These are phyloP conservation scores for Pyrenophora tritici-repentis DNA, from an alignment of 2,329 filamentous ascomycete species.

Conservation along the genomic window DNA sequence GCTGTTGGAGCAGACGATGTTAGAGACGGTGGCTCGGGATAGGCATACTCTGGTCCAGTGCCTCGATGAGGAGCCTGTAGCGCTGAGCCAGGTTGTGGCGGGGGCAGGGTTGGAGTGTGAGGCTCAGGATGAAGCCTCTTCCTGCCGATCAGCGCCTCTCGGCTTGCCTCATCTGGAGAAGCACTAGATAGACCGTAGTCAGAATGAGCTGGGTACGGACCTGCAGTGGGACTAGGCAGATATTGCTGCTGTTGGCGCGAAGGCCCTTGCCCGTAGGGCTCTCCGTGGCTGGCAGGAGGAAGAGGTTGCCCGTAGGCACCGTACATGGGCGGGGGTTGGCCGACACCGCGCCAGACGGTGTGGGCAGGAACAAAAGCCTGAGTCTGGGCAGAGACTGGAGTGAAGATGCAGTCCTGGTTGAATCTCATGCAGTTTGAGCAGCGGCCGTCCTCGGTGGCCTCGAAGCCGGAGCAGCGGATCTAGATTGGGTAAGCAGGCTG, in stretches of 20 bases:
- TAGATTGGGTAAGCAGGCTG: constrained; percentile 44
- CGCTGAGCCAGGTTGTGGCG: constrained; percentile 53
- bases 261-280: constrained; percentile 42
- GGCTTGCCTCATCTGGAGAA: constrained; percentile 46
- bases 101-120: constrained; percentile 57
- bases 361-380: constrained; percentile 76
- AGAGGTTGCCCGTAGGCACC: constrained; percentile 58
- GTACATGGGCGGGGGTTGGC: constrained; percentile 56
- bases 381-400: constrained; percentile 73
- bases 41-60: constrained; percentile 47
- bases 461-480: constrained; percentile 79
- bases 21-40: constrained; percentile 52
- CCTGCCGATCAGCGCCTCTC: constrained; percentile 48
- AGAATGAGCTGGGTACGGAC: constrained; percentile 49
- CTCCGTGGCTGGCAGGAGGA: constrained; percentile 44
- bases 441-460: constrained; percentile 71
- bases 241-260: constrained; percentile 51
- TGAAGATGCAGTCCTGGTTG: constrained; percentile 78
- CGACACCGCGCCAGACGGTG: constrained; percentile 61
- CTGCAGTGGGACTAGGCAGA: constrained; percentile 53
- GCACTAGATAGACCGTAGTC: constrained; percentile 38
- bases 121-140: constrained; percentile 56
- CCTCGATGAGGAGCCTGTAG: constrained; percentile 48
- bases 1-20: constrained; percentile 53
- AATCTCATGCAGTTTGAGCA: constrained; percentile 76